Percentiles rank a stretch among this genome's conserved stretches.
Evolutionary conservation across 768 basidiomycete genomes (phyloP).

Genomic region (Psilocybe cyanescens): DNA sequence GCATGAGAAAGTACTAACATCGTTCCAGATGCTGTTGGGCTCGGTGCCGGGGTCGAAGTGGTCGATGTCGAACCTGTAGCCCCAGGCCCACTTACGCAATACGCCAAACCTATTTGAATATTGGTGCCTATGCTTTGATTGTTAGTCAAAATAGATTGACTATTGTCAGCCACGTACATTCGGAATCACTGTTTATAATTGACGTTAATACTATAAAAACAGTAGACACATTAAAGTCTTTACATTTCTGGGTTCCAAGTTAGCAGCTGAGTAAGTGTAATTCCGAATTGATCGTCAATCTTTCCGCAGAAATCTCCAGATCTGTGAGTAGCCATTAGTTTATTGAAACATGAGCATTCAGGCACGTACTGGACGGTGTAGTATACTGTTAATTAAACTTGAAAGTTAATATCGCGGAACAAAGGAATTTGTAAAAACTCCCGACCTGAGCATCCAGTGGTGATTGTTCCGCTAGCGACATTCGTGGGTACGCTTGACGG

Average conservation of each 20-base stretch:
- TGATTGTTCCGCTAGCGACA: not conserved
- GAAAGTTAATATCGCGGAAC: not conserved
- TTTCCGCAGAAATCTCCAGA: constrained; percentile 2
- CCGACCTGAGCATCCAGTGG: not conserved
- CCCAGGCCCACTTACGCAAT: not conserved
- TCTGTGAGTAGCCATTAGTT: not conserved
- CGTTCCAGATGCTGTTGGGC: not conserved
- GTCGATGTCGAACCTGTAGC: not conserved
- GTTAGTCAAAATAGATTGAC: not conserved
- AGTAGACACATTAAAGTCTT: constrained; percentile 3
- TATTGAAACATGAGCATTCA: not conserved
- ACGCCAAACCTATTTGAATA: not conserved
- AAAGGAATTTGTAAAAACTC: not conserved
- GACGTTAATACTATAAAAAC: not conserved
- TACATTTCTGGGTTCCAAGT: constrained; percentile 4
- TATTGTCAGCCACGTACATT: not conserved
- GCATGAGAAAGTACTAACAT: not conserved
- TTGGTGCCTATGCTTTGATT: not conserved
- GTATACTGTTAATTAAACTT: not conserved
- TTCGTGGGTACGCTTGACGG: not conserved
- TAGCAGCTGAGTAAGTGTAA: not conserved
- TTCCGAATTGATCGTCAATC: not conserved
- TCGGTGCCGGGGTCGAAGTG: not conserved
- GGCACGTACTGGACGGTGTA: not conserved
- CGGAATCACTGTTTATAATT: not conserved